These are phyloP conservation scores for Yarrowia keelungensis DNA, from an alignment of 805 yeast species.

Conservation along the genomic window DNA sequence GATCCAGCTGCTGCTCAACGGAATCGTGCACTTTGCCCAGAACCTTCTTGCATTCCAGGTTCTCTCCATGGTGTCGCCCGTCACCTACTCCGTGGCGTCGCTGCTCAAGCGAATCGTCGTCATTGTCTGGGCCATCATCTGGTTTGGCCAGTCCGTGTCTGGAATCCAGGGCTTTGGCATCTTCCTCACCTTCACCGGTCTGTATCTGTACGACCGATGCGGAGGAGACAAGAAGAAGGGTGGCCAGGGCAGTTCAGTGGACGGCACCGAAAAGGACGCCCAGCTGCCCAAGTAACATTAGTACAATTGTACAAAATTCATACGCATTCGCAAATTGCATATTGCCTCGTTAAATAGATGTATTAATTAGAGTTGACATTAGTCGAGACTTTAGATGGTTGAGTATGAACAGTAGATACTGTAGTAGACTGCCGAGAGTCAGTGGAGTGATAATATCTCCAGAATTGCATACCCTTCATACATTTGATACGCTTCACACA, in stretches of 20 bases:
- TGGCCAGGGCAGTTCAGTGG: slow-evolving; percentile 33
- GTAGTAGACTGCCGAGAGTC: no score
- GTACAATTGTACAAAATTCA: slow-evolving; percentile 2
- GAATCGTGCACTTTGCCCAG: slow-evolving; percentile 79
- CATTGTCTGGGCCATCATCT: slow-evolving; percentile 76
- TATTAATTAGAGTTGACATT: slow-evolving; percentile 11
- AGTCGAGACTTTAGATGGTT: no score
- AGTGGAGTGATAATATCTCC: no score
- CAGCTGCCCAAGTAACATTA: slow-evolving; percentile 42
- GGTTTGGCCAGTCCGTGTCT: slow-evolving; percentile 57
- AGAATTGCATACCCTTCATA: no score
- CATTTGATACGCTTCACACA: no score
- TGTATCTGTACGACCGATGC: slow-evolving; percentile 54
- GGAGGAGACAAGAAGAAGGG: slow-evolving; percentile 50
- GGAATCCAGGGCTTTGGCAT: slow-evolving; percentile 54
- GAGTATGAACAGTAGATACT: no score
- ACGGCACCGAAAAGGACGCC: slow-evolving; percentile 28
- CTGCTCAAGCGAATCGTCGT: slow-evolving; percentile 88
- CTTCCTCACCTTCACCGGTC: slow-evolving; percentile 52
- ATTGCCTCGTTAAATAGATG: background rate
- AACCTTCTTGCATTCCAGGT: slow-evolving; percentile 82
- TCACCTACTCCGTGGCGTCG: slow-evolving; percentile 84
- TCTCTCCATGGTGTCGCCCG: slow-evolving; percentile 80
- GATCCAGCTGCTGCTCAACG: slow-evolving; percentile 63
- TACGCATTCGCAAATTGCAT: slow-evolving; percentile 17